Evolutionary conservation across 257 asterid genomes (phyloP).

Genomic region (Galeopsis tetrahit): DNA sequence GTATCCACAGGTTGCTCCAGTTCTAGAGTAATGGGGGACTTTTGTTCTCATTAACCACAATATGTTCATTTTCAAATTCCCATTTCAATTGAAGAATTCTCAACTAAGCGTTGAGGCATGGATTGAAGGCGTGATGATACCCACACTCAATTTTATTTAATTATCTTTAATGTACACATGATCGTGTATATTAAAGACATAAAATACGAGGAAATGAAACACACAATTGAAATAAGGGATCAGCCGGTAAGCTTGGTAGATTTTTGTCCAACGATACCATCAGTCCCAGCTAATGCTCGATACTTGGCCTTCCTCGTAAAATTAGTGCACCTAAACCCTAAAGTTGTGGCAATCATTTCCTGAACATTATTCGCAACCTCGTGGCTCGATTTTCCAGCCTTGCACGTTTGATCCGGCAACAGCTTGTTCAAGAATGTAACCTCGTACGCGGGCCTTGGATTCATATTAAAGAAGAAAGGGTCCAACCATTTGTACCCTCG

Average conservation of each 20-base stretch:
- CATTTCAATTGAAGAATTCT: too few relatives aligned
- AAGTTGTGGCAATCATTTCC: conserved; percentile 34
- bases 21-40: conserved; percentile 73
- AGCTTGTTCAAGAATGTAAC: conserved; percentile 44
- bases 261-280: conserved; percentile 34
- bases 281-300: conserved; percentile 41
- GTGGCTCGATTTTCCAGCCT: conserved; percentile 37
- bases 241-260: too few relatives aligned
- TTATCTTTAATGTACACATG: too few relatives aligned
- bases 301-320: conserved; percentile 54
- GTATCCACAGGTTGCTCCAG: conserved; percentile 88
- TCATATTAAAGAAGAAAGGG: conserved; percentile 47
- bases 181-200: too few relatives aligned
- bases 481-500: conserved; percentile 49
- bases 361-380: conserved; percentile 52
- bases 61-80: too few relatives aligned
- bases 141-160: too few relatives aligned
- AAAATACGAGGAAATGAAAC: too few relatives aligned
- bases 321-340: conserved; percentile 42
- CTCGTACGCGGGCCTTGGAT: conserved; percentile 44
- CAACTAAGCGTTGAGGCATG: too few relatives aligned
- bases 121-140: too few relatives aligned
- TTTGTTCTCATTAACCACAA: too few relatives aligned
- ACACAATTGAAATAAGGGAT: too few relatives aligned
- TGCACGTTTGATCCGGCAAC: conserved; percentile 42